Evolutionary conservation across 495 filamentous ascomycete genomes (phyloP).

Genomic region (Thermothielavioides terrestris): DNA sequence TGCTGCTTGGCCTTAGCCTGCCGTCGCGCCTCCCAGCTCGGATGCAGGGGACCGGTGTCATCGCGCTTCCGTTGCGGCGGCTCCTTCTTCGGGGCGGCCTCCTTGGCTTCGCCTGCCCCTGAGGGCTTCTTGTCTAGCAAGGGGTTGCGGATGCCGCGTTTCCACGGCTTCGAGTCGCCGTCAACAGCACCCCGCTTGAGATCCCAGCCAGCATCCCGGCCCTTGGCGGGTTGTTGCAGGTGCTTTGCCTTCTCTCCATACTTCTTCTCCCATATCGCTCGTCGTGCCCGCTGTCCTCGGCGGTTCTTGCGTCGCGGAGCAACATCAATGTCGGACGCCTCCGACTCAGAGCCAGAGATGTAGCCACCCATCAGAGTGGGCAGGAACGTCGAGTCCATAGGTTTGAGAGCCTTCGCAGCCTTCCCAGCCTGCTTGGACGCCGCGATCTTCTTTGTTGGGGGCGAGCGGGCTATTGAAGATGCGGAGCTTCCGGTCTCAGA

Average conservation of each 20-base stretch:
- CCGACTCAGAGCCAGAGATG: slow-evolving; percentile 74
- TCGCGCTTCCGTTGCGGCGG: slow-evolving; percentile 36
- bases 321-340: slow-evolving; percentile 44
- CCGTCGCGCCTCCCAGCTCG: slow-evolving; percentile 86
- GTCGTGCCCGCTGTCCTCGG: slow-evolving; percentile 78
- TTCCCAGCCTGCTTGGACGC: slow-evolving; percentile 6
- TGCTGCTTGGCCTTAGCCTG: slow-evolving; percentile 67
- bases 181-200: slow-evolving; percentile 37
- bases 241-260: slow-evolving; percentile 43
- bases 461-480: slow-evolving; percentile 23
- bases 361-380: slow-evolving; percentile 87
- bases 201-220: slow-evolving; percentile 47
- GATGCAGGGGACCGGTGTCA: slow-evolving; percentile 66
- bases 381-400: slow-evolving; percentile 60
- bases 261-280: slow-evolving; percentile 87
- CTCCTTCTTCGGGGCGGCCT: slow-evolving; percentile 1
- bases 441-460: slow-evolving; percentile 32
- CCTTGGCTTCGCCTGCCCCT: slow-evolving; percentile 7
- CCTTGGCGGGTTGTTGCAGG: slow-evolving; percentile 10
- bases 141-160: slow-evolving; percentile 31
- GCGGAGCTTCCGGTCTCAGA: slow-evolving; percentile 25
- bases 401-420: slow-evolving; percentile 9
- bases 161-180: slow-evolving; percentile 36
- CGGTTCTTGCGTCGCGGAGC: slow-evolving; percentile 62
- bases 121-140: slow-evolving; percentile 9